Conservation (phyloP, 2,329 filamentous ascomycete species). For the Scedosporium dehoogii region DNA sequence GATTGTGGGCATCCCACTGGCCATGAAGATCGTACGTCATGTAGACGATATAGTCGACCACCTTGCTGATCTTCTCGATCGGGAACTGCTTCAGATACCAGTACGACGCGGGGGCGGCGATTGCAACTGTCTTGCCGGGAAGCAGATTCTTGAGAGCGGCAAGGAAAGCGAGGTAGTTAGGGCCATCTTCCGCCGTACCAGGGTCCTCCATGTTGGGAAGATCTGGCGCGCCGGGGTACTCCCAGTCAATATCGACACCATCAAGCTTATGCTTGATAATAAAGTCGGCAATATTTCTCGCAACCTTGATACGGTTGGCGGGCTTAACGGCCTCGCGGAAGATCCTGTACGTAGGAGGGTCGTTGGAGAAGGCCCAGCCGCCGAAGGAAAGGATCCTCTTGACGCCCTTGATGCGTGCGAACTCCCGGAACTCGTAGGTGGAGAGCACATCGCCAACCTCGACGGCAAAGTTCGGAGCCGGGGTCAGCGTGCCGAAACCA, state of each 20-base stretch:
- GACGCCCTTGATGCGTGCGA: slow-evolving; percentile 13
- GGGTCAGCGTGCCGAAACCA: slow-evolving; percentile 18
- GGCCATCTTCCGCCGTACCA: slow-evolving; percentile 16
- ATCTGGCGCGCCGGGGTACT: slow-evolving; percentile 25
- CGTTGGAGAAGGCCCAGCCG: slow-evolving; percentile 23
- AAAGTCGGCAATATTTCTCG: slow-evolving; percentile 22
- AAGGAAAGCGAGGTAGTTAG: slow-evolving; percentile 22
- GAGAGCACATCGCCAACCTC: slow-evolving; percentile 10
- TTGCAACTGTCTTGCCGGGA: slow-evolving; percentile 19
- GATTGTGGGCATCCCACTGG: slow-evolving; percentile 18
- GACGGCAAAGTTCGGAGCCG: slow-evolving; percentile 12
- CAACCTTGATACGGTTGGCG: slow-evolving; percentile 17
- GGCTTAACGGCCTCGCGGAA: slow-evolving; percentile 16
- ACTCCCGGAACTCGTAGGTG: slow-evolving; percentile 17
- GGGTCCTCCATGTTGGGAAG: background rate
- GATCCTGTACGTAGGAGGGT: slow-evolving; percentile 16
- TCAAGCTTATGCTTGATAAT: slow-evolving; percentile 16
- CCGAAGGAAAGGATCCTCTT: slow-evolving; percentile 26
- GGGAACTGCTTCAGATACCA: slow-evolving; percentile 28
- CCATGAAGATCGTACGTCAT: slow-evolving; percentile 27
- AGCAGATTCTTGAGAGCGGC: slow-evolving; percentile 10
- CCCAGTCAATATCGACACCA: slow-evolving; percentile 28
- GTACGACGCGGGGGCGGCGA: slow-evolving; percentile 27
- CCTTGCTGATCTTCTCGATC: slow-evolving; percentile 19
- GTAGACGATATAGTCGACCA: slow-evolving; percentile 24